phyloP scores from a whole-genome alignment of 257 asterid genomes.

The Solanum pennellii region DNA sequence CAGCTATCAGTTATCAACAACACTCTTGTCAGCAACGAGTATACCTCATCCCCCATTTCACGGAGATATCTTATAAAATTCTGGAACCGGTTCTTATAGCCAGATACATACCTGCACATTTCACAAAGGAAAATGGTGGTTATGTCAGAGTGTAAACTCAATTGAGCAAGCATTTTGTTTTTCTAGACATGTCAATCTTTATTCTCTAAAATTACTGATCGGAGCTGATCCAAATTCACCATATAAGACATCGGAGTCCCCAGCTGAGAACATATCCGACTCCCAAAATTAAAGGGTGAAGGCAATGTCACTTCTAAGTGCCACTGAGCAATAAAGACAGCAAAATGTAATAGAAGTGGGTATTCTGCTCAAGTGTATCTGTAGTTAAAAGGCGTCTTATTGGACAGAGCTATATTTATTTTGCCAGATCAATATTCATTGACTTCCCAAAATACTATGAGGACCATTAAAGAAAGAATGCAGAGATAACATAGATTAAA shows the following conservation, averaged over 20 bases:
- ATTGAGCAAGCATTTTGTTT: background rate
- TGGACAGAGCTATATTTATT: background rate
- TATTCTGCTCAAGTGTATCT: background rate
- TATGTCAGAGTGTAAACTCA: background rate
- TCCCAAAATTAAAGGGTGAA: background rate
- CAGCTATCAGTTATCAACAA: background rate
- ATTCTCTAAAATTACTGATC: background rate
- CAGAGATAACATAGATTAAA: background rate
- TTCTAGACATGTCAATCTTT: background rate
- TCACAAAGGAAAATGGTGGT: conserved; percentile 5
- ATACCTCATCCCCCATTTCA: conserved; percentile 99
- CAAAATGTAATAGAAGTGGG: background rate
- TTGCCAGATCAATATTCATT: background rate
- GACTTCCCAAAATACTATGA: background rate
- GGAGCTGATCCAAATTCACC: background rate
- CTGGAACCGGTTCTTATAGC: conserved; percentile 97
- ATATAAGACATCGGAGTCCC: background rate
- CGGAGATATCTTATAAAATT: conserved; percentile 89
- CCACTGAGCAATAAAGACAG: background rate
- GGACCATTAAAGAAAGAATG: background rate
- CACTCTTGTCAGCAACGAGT: background rate
- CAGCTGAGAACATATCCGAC: background rate
- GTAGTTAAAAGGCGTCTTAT: background rate
- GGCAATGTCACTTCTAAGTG: background rate
- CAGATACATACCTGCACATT: conserved; percentile 82